Conservation (phyloP, 495 filamentous ascomycete genomes). For the Lindgomyces ingoldianus region DNA sequence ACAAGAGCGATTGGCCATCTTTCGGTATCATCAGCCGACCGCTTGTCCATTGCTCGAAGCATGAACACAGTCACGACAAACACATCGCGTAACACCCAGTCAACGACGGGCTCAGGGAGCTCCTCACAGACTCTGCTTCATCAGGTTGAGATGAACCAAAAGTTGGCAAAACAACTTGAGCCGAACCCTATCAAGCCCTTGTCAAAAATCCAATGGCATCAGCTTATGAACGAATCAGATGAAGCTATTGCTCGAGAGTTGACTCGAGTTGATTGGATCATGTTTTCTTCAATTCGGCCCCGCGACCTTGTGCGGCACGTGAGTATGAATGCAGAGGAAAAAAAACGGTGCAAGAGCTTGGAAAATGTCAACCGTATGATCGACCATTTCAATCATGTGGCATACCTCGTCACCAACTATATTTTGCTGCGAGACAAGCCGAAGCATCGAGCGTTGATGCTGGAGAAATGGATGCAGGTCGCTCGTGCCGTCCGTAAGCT, state of each 20-base stretch:
- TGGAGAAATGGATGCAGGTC: constrained; percentile 87
- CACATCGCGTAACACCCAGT: constrained; percentile 24
- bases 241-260: constrained; percentile 87
- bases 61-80: constrained; percentile 35
- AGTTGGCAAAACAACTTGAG: constrained; percentile 66
- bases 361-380: constrained; percentile 91
- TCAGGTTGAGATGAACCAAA: constrained; percentile 71
- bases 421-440: constrained; percentile 92
- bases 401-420: constrained; percentile 87
- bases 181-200: constrained; percentile 61
- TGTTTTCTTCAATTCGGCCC: constrained; percentile 94
- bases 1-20: constrained; percentile 31
- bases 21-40: constrained; percentile 25
- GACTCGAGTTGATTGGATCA: constrained; percentile 94
- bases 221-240: constrained; percentile 76
- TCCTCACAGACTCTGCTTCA: constrained; percentile 55
- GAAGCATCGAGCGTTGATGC: constrained; percentile 83
- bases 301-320: constrained; percentile 92
- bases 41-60: constrained; percentile 28
- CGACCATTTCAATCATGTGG: constrained; percentile 92
- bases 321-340: constrained; percentile 67
- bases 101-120: constrained; percentile 32
- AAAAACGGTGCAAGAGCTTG: constrained; percentile 76
- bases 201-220: constrained; percentile 78
- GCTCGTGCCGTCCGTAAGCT: constrained; percentile 77